phyloP scores from a whole-genome alignment of 1,284 basidiomycete species.

The Kwoniella shivajii region DNA sequence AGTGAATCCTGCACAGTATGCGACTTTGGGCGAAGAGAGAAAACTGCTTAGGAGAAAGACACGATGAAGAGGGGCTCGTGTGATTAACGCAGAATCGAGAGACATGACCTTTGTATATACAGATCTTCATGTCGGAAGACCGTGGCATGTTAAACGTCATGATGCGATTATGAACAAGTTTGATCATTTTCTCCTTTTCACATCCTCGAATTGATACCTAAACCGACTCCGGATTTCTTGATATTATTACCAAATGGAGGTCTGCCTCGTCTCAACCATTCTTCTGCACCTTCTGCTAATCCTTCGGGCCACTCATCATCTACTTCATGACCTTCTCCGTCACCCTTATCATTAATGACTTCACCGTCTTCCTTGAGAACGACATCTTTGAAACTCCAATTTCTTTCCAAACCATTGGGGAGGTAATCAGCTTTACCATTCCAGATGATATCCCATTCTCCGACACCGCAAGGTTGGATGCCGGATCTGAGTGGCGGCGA shows the following conservation, averaged over 20 bases:
- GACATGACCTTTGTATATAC: too few relatives aligned
- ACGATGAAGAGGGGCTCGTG: too few relatives aligned
- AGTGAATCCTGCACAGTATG: constrained; percentile 10
- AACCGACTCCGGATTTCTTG: not conserved
- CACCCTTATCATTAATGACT: constrained; percentile 45
- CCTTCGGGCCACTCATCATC: constrained; percentile 48
- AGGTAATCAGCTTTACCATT: constrained; percentile 51
- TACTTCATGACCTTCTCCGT: constrained; percentile 34
- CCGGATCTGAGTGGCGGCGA: not conserved
- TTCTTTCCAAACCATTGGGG: constrained; percentile 49
- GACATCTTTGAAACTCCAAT: constrained; percentile 51
- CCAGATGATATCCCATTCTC: constrained; percentile 46
- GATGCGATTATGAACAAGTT: too few relatives aligned
- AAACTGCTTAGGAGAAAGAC: not conserved
- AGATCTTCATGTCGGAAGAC: too few relatives aligned
- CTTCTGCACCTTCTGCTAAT: constrained; percentile 44
- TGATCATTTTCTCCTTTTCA: not conserved
- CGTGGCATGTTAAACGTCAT: too few relatives aligned
- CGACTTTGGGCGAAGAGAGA: constrained; percentile 6
- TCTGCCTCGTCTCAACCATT: constrained; percentile 34
- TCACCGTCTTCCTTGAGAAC: constrained; percentile 43
- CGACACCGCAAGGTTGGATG: constrained; percentile 30
- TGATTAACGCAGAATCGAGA: too few relatives aligned
- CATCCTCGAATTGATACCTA: constrained; percentile 1
- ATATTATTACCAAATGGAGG: constrained; percentile 13